Evolutionary conservation across 495 filamentous ascomycete genomes (phyloP), one percentile per base, ranked within the genome.

Genomic region (Trichoderma virens): DNA sequence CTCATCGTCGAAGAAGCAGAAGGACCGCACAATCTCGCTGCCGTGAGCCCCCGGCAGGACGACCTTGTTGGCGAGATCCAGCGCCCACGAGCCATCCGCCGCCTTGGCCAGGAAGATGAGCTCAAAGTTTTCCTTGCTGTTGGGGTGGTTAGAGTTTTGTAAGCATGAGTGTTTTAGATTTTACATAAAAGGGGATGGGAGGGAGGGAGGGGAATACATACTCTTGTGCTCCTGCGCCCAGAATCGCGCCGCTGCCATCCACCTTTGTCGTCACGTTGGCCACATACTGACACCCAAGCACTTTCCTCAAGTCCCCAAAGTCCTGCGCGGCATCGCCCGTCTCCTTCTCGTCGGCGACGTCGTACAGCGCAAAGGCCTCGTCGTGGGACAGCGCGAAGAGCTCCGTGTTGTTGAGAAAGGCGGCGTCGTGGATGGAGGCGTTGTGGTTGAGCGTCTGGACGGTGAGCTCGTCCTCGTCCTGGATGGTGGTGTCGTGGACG

Each of bases 371-470:
- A 51, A 96, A 85, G 60, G 80, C 82, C 72, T 95, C 90, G 72
- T 95, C 91, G 70, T 92, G 88, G 65, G 88, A 92, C 3, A 93
- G 73, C 18, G 87, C 89, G 70, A 83, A 93, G 67, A 93, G 83
- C 63, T 87, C 83, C 8, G 79, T 82, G 31, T 84, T 76, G 63
- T 79, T 82, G 5, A 97, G 76, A 72, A 96, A 97, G 18, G 88
- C 90, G 23, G 91, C 87, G 66, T 88, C 90, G 73, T 96, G 91
- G 39, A 98, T 85, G 2, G 92, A 93, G 62, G 81, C 78, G 6
- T 82, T 86, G 73, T 94, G 90, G 76, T 98, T 97, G 74, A 96
- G 87, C 14, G 94, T 88, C 71, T 92, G 90, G 39, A 89, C 76
- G 7, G 97, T 77, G 0, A 92, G 89, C 25, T 96, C 91, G 70